These are phyloP conservation scores for Colletotrichum eremochloae DNA, from an alignment of 2,329 filamentous ascomycete species.

Conservation along the genomic window DNA sequence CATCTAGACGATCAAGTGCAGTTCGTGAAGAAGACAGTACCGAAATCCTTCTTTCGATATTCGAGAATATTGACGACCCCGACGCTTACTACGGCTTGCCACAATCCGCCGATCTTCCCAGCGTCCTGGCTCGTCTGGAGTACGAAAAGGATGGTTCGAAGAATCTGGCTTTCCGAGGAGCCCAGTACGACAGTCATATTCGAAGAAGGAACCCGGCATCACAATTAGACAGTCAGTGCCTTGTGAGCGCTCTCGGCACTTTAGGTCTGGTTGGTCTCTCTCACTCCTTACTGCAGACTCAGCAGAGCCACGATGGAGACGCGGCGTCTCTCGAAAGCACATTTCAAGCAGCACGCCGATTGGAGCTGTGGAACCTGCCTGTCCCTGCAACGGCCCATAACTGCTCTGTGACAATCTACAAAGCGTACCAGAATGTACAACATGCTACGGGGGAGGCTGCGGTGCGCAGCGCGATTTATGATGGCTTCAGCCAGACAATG, in stretches of 20 bases:
- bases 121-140: constrained; percentile 85
- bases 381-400: constrained; percentile 73
- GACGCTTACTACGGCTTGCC: constrained; percentile 95
- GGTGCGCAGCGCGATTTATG: constrained; percentile 71
- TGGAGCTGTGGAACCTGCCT: constrained; percentile 94
- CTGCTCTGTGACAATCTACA: constrained; percentile 80
- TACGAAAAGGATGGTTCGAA: constrained; percentile 91
- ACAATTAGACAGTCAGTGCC: constrained; percentile 72
- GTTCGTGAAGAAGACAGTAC: constrained; percentile 68
- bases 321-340: constrained; percentile 76
- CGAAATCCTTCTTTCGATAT: constrained; percentile 83
- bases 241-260: constrained; percentile 82
- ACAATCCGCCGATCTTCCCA: constrained; percentile 80
- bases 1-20: constrained; percentile 76
- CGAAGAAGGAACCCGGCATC: constrained; percentile 69
- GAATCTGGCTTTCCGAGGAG: constrained; percentile 89
- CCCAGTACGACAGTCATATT: constrained; percentile 89
- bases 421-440: constrained; percentile 83
- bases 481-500: constrained; percentile 73
- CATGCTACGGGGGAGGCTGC: constrained; percentile 69
- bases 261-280: constrained; percentile 90
- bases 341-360: constrained; percentile 81
- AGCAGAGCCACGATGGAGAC: constrained; percentile 71
- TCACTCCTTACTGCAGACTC: constrained; percentile 79
- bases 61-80: constrained; percentile 93